These are phyloP conservation scores for Botryobasidium botryosum DNA, from an alignment of 768 basidiomycete genomes.

Conservation along the genomic window DNA sequence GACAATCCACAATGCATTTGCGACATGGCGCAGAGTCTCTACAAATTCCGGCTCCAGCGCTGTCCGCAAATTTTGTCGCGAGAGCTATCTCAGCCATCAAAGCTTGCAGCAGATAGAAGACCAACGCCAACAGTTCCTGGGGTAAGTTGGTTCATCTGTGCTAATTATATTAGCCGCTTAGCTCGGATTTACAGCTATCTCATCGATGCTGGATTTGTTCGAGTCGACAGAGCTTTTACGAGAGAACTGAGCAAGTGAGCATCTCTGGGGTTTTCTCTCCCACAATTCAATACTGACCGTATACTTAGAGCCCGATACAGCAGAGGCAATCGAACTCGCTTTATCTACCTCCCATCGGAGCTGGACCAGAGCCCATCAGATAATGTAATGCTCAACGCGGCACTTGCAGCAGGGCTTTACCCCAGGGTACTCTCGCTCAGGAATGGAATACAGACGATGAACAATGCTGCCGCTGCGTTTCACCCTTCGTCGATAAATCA, in stretches of 20 bases:
- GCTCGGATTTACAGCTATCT: conserved; percentile 41
- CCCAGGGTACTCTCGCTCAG: conserved; percentile 67
- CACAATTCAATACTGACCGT: conserved; percentile 3
- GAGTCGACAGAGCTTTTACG: conserved; percentile 43
- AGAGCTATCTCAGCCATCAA: conserved; percentile 73
- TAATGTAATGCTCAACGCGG: conserved; percentile 60
- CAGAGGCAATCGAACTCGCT: conserved; percentile 55
- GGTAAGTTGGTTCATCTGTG: conserved; percentile 25
- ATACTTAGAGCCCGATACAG: conserved; percentile 43
- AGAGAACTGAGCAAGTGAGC: conserved; percentile 51
- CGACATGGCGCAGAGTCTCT: conserved; percentile 67
- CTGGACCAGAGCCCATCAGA: conserved; percentile 46
- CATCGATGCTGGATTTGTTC: conserved; percentile 74
- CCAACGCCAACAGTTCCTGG: conserved; percentile 75
- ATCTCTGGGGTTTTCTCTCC: conserved; percentile 1
- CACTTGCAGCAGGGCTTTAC: conserved; percentile 72
- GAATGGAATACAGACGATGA: conserved; percentile 47
- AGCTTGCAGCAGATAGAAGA: conserved; percentile 95
- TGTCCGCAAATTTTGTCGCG: conserved; percentile 61
- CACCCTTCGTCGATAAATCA: conserved; percentile 93
- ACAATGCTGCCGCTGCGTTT: conserved; percentile 60
- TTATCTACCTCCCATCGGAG: conserved; percentile 55
- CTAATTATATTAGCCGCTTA: conserved; percentile 2
- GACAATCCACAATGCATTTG: conserved; percentile 80
- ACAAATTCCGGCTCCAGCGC: conserved; percentile 33